Base-by-base conservation (phyloP, 2,329 filamentous ascomycete genomes). In the Ceratocystis diversiconidia region DNA sequence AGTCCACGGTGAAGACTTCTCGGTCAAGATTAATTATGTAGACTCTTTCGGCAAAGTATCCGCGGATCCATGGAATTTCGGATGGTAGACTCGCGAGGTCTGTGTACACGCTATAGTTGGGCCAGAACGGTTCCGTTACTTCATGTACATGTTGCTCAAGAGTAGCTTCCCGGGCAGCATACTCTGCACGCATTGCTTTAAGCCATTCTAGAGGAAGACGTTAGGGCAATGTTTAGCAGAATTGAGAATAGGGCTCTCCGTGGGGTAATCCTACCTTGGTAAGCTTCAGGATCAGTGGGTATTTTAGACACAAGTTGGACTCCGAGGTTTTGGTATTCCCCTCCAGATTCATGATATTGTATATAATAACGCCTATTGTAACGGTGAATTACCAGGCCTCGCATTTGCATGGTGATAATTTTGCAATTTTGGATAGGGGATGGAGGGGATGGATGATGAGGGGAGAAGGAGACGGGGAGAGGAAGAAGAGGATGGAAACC, bases 1-100 rank as follows among this genome's bases (percentile, higher is more conserved):
- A 17, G 46, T 70, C 65, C 60, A 70, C 68, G 5, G 68, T 70
- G 19, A 70, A 66, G 61, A 70, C 62, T 46, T 70, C 69, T 15
- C 30, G 36, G 65, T 70, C 69, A 25, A 70, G 64, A 32, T 70
- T 65, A 4, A 19, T 48, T 7, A 19, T 10, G 46, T 48, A 48
- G 3, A 2, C 6, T n/a, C 8, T 48, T 10, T 48, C 44, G 3
- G 44, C 44, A 19, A 17, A 48, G 19, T 19, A 48, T 19, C 1
- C n/a, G 6, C 19, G 17, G 6, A 48, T n/a, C 17, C 17, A 48
- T 19, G 46, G 46, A 48, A 48, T 48, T 8, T 48, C 46, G n/a
- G 46, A 48, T 10, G 46, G 46, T 2, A 48, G 46, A 48, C 0
- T 10, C 1, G 2, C 46, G n/a, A 48, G 6, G 46, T 48, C 46